A percentile compares a stretch with the other conserved stretches of the same genome.
Conservation (phyloP, 139 green algal genomes). For the Chlamydomonas sp. region DNA sequence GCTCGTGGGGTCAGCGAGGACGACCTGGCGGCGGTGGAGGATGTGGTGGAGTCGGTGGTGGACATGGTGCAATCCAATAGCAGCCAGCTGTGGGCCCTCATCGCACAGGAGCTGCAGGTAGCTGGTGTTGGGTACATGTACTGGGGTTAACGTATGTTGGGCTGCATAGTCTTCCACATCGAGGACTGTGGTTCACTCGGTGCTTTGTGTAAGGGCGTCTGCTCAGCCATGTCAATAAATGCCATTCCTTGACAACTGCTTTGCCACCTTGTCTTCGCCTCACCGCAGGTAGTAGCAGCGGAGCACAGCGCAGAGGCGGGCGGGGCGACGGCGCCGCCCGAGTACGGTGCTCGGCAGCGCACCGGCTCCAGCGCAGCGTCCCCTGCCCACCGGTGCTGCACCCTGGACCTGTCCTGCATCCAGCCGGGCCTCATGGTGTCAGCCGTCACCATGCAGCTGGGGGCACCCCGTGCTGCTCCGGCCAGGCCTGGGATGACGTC, state of each 20-base stretch:
- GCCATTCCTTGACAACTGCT: too few species aligned
- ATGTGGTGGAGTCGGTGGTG: neutral
- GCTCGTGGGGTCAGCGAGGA: too few species aligned
- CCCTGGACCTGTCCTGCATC: constrained; percentile 20
- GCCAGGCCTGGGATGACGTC: neutral
- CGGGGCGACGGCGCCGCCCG: neutral
- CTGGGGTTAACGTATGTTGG: neutral
- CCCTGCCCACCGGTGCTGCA: constrained; percentile 11
- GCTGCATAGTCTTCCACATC: neutral
- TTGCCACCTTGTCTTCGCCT: too few species aligned
- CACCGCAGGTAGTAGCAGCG: too few species aligned
- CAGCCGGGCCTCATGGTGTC: constrained; percentile 5
- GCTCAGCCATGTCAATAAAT: too few species aligned
- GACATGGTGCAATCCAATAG: constrained; percentile 4
- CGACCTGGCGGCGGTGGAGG: neutral
- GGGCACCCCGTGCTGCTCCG: neutral
- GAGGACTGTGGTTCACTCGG: too few species aligned
- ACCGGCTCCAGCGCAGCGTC: neutral
- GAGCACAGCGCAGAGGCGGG: too few species aligned
- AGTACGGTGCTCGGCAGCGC: neutral
- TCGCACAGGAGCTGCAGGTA: constrained; percentile 18
- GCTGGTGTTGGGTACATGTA: neutral
- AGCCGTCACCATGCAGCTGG: neutral
- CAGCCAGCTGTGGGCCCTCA: constrained; percentile 32
- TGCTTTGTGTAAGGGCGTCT: too few species aligned